Evolutionary conservation across 192 early-diverging fungal species (phyloP).

Genomic region (Kickxella alabastrina): DNA sequence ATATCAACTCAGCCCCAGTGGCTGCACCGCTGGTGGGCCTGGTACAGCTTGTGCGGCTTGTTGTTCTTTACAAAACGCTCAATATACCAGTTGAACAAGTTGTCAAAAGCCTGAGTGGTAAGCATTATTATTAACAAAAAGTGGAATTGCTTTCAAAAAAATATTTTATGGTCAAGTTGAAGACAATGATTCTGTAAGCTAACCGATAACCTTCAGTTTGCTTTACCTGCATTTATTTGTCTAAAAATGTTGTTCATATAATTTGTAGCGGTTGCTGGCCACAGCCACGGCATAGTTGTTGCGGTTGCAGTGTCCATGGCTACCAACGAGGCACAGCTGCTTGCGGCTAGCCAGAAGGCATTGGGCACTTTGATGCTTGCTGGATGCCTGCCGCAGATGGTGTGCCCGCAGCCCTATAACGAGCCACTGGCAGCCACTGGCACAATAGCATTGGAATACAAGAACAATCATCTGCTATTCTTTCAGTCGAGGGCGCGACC

Average conservation of each 20-base stretch:
- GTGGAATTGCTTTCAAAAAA: not conserved
- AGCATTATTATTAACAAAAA: not conserved
- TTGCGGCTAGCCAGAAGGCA: slow-evolving; percentile 71
- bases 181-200: too few relatives aligned
- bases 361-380: slow-evolving; percentile 79
- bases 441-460: not conserved
- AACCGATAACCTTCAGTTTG: too few relatives aligned
- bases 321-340: slow-evolving; percentile 67
- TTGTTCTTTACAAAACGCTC: slow-evolving; percentile 63
- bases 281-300: slow-evolving; percentile 84
- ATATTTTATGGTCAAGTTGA: not conserved
- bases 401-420: slow-evolving; percentile 57
- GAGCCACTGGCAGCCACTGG: not conserved
- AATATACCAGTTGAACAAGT: slow-evolving; percentile 54
- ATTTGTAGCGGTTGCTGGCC: slow-evolving; percentile 75
- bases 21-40: slow-evolving; percentile 80
- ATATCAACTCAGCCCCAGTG: slow-evolving; percentile 70
- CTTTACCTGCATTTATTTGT: too few relatives aligned
- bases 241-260: not conserved
- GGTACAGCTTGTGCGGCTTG: slow-evolving; percentile 81
- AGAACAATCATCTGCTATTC: slow-evolving; percentile 71
- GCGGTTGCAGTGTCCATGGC: slow-evolving; percentile 64
- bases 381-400: slow-evolving; percentile 73
- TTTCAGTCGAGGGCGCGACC: slow-evolving; percentile 69
- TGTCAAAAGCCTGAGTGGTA: slow-evolving; percentile 36